Percentiles rank a stretch among this genome's conserved stretches.
These are phyloP conservation scores for Xylariaceae sp. DNA, from an alignment of 2,329 filamentous ascomycete species.

Conservation along the genomic window DNA sequence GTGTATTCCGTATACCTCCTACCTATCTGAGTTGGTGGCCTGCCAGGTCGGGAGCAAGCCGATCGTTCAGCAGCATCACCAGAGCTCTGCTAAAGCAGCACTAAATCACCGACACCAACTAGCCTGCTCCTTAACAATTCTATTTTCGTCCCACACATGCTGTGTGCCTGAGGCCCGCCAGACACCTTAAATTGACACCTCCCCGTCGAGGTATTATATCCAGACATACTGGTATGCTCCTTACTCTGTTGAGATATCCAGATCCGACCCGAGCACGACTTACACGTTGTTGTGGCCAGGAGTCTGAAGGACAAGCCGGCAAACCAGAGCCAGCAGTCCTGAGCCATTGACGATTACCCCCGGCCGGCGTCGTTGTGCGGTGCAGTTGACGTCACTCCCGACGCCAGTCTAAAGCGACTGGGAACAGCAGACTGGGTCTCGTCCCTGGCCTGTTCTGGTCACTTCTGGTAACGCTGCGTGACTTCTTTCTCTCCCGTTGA, in stretches of 20 bases:
- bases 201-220: background rate
- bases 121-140: background rate
- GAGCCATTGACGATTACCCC: background rate
- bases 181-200: constrained; percentile 3
- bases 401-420: background rate
- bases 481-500: background rate
- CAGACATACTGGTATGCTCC: background rate
- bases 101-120: background rate
- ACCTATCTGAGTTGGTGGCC: background rate
- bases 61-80: background rate
- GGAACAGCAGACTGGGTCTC: background rate
- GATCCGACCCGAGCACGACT: constrained; percentile 7
- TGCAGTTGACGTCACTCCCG: background rate
- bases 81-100: background rate
- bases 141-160: constrained; percentile 6
- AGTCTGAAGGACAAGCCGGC: background rate
- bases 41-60: background rate
- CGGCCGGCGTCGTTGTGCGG: background rate
- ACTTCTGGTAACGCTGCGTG: background rate
- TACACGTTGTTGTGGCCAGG: background rate
- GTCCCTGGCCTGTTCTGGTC: background rate
- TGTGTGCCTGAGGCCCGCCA: background rate
- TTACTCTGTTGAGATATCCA: constrained; percentile 5
- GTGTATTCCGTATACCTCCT: background rate
- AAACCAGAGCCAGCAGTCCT: background rate